Percentiles rank a stretch among this genome's conserved stretches.
Evolutionary conservation across 2,329 filamentous ascomycete genomes (phyloP).

Genomic region (Tolypocladium cylindrosporum): DNA sequence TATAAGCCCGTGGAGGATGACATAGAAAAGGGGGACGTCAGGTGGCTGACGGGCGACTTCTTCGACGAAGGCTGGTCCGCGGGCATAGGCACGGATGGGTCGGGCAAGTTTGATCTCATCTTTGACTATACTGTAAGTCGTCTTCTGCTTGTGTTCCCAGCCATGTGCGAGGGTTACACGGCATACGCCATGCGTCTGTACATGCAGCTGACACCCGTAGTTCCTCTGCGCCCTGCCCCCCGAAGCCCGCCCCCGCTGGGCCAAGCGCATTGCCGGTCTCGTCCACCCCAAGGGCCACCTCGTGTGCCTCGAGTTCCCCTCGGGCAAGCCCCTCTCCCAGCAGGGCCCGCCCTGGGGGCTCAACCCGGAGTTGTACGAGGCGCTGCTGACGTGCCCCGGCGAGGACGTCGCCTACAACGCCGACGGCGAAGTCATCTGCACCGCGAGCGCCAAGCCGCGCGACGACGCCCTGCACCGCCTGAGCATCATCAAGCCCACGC

Average conservation of each 20-base stretch:
- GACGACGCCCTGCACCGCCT: conserved; percentile 30
- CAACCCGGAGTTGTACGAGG: conserved; percentile 58
- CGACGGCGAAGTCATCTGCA: conserved; percentile 31
- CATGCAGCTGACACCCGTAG: conserved; percentile 19
- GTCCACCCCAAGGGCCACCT: conserved; percentile 39
- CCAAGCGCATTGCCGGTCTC: conserved; percentile 38
- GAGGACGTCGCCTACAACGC: conserved; percentile 50
- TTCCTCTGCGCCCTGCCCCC: conserved; percentile 55
- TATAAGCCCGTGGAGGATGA: conserved; percentile 31
- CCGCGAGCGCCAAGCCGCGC: conserved; percentile 23
- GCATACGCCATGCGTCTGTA: background rate
- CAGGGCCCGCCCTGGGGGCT: conserved; percentile 67
- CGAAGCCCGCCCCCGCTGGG: conserved; percentile 41
- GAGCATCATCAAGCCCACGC: conserved; percentile 37
- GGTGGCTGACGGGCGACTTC: conserved; percentile 55
- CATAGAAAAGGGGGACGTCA: conserved; percentile 36
- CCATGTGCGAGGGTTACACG: background rate
- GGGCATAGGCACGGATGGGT: conserved; percentile 27
- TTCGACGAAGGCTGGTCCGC: conserved; percentile 50
- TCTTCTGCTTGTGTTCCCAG: background rate
- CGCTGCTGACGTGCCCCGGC: conserved; percentile 61
- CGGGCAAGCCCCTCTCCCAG: conserved; percentile 53
- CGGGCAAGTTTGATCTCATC: conserved; percentile 52
- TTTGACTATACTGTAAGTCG: conserved; percentile 51
- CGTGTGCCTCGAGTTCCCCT: conserved; percentile 68